Evolutionary conservation across 345 rosid genomes (phyloP), one percentile per base, ranked within the genome.

Genomic region (Psidium friedrichsthalianum): DNA sequence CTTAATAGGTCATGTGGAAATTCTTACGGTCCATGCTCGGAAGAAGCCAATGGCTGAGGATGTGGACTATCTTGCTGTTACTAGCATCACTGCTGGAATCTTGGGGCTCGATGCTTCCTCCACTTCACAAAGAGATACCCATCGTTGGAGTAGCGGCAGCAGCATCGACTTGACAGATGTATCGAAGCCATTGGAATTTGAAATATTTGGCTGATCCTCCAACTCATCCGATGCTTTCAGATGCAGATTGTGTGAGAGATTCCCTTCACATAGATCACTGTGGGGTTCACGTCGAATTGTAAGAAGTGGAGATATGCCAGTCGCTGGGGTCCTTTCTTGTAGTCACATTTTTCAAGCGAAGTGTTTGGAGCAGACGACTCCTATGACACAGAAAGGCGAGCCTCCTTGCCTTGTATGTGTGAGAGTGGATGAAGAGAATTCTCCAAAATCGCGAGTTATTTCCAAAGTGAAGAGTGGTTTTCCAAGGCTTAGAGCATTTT

Each of bases 31-130:
- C 88, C 99, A 96, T 93, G 98, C 98, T 88, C 94, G 98, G 64
- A 96, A 93, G 89, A 96, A 96, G 91, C 96, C 99, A 36, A 94
- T 96, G 96, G 98, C 98, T 59, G 95, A 94, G 84, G 98, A 96
- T 95, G 93, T 96, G 85, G 99, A 95, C 92, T 94, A 95, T 84
- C 87, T 92, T 96, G 98, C 98, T 85, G 96, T 96, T 87, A 96
- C 98, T 85, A 90, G 96, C 87, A 92, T 94, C 93, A 94, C 82
- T 85, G 80, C 86, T 74, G 86, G 86, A 76, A 57, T 85, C 74
- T 87, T 89, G 2, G 90, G 87, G 51, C 69, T 59, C 16, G 88
- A 88, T 86, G 82, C 85, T 82, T 56, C 56, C 22, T 36, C 86
- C 51, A 42, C 87, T 40, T 86, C 85, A 53, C 91, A 76, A 84